Evolutionary conservation across 2,329 filamentous ascomycete species (phyloP).

Genomic region (Thielaviopsis musarum): DNA sequence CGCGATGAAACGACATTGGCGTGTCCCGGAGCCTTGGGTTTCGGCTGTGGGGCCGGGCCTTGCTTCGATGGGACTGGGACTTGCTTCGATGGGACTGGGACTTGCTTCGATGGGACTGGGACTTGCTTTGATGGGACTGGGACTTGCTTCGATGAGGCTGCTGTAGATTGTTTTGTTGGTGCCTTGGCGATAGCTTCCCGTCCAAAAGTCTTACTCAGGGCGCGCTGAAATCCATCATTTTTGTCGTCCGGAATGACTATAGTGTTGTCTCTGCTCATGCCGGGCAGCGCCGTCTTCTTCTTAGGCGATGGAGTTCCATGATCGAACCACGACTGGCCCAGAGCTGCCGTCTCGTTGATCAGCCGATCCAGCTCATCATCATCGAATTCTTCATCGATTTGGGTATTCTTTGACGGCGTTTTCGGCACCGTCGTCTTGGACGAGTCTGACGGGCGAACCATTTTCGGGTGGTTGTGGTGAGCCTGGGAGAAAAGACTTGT

Average conservation of each 20-base stretch:
- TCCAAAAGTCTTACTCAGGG: neutral
- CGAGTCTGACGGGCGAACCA: constrained; percentile 3
- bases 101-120: neutral
- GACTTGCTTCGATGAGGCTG: neutral
- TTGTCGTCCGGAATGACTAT: neutral
- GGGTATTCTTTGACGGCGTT: constrained; percentile 1
- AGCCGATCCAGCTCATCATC: constrained; percentile 9
- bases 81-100: neutral
- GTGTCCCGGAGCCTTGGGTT: neutral
- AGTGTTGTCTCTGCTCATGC: neutral
- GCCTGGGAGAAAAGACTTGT: neutral
- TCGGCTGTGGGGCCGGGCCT: neutral
- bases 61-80: neutral
- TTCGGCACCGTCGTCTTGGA: neutral
- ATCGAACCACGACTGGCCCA: constrained; percentile 9
- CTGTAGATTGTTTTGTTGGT: no score
- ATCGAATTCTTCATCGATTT: constrained; percentile 6
- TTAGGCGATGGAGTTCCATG: neutral
- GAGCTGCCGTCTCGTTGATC: constrained; percentile 10
- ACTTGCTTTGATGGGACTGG: neutral
- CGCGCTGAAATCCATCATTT: neutral
- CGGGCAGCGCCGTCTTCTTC: neutral
- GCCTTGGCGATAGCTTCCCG: neutral
- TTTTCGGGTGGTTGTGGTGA: neutral
- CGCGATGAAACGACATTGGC: constrained; percentile 30